Evolutionary conservation across 2,329 filamentous ascomycete species (phyloP).

Genomic region (Pleurostoma richardsiae): DNA sequence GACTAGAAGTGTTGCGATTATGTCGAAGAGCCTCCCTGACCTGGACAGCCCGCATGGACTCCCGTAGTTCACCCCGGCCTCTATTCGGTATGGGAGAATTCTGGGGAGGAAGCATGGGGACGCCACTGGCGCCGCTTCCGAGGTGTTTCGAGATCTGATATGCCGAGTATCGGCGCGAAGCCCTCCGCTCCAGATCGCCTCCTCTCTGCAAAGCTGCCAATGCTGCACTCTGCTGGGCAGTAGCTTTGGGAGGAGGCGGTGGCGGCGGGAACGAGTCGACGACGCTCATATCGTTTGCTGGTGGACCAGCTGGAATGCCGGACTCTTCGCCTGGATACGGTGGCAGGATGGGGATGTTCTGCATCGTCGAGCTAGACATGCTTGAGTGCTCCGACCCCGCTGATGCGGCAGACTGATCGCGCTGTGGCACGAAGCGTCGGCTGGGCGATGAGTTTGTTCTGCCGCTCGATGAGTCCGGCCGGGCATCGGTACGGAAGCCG

Average conservation of each 20-base stretch:
- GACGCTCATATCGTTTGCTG: constrained; percentile 42
- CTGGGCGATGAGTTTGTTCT: constrained; percentile 36
- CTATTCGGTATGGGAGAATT: constrained; percentile 81
- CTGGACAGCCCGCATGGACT: constrained; percentile 71
- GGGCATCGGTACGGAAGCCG: constrained; percentile 38
- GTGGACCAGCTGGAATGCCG: constrained; percentile 36
- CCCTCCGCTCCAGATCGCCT: constrained; percentile 85
- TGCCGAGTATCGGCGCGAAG: constrained; percentile 88
- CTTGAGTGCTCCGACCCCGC: constrained; percentile 58
- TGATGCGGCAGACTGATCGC: constrained; percentile 49
- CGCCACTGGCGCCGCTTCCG: constrained; percentile 72
- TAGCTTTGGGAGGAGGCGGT: constrained; percentile 74
- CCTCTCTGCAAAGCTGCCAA: constrained; percentile 86
- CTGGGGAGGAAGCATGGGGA: constrained; percentile 82
- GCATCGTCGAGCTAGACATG: constrained; percentile 69
- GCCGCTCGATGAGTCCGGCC: constrained; percentile 23
- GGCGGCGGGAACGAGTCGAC: constrained; percentile 67
- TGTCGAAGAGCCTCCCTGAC: constrained; percentile 45
- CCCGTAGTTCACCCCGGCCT: constrained; percentile 70
- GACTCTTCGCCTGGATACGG: constrained; percentile 64
- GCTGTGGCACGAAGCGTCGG: constrained; percentile 38
- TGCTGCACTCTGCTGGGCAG: constrained; percentile 69
- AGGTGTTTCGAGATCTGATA: constrained; percentile 97
- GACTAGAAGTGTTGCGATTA: constrained; percentile 41
- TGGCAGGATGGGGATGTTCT: constrained; percentile 69